Conservation (phyloP, 2,329 filamentous ascomycete species). For the Phialocephala subalpina region DNA sequence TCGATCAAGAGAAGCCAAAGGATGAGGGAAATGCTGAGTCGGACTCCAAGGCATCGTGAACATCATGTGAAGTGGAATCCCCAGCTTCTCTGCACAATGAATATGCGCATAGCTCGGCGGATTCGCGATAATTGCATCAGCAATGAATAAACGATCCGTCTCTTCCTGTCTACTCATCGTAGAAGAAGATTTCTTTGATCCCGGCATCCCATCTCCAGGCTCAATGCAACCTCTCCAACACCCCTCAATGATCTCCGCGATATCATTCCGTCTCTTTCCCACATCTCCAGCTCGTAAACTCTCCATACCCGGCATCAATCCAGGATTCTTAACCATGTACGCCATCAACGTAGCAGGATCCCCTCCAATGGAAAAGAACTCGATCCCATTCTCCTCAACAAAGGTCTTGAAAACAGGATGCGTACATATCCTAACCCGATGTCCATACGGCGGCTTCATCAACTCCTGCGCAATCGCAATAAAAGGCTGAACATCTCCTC, state of each 20-base stretch:
- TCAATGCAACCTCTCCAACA: conserved; percentile 87
- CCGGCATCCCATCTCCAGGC: conserved; percentile 56
- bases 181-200: not conserved
- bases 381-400: conserved; percentile 72
- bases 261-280: conserved; percentile 73
- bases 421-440: conserved; percentile 79
- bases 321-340: conserved; percentile 90
- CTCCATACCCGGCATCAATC: conserved; percentile 82
- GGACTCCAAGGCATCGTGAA: conserved; percentile 83
- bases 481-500: conserved; percentile 83
- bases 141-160: conserved; percentile 60
- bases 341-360: conserved; percentile 62
- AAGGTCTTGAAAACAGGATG: conserved; percentile 80
- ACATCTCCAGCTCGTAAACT: conserved; percentile 79
- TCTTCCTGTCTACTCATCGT: not conserved
- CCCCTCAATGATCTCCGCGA: conserved; percentile 77
- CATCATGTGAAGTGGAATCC: conserved; percentile 81
- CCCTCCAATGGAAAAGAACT: conserved; percentile 82
- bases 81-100: conserved; percentile 79
- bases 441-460: conserved; percentile 68
- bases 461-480: conserved; percentile 76
- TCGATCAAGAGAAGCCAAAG: conserved; percentile 59
- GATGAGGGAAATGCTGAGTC: conserved; percentile 67
- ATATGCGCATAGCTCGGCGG: conserved; percentile 79
- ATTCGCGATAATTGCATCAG: conserved; percentile 82